Evolutionary conservation across 768 basidiomycete species (phyloP).

Genomic region (Mycena leptocephala): DNA sequence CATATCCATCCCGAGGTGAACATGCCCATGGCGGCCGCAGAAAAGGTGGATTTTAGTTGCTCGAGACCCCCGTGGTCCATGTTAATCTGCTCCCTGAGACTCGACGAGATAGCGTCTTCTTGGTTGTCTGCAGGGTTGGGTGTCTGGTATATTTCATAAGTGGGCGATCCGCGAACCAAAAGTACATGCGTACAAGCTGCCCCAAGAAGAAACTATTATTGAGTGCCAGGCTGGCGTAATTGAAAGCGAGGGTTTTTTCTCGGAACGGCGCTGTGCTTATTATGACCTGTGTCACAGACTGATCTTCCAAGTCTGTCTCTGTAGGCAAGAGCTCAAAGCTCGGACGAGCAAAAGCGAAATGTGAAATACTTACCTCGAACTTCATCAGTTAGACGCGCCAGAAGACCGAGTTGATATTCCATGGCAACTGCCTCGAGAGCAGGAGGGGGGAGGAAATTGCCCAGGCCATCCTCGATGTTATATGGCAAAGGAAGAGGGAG

Average conservation of each 20-base stretch:
- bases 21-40: conserved; percentile 85
- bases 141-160: conserved; percentile 47
- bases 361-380: conserved; percentile 67
- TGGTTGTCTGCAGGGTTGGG: conserved; percentile 50
- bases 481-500: conserved; percentile 68
- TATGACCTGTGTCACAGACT: conserved; percentile 80
- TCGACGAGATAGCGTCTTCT: conserved; percentile 54
- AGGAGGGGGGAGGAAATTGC: conserved; percentile 83
- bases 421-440: conserved; percentile 81
- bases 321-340: neutral
- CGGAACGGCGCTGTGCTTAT: conserved; percentile 75
- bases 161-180: neutral
- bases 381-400: conserved; percentile 84
- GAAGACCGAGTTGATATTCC: conserved; percentile 90
- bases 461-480: conserved; percentile 79
- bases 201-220: conserved; percentile 98
- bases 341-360: neutral
- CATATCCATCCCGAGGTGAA: conserved; percentile 88
- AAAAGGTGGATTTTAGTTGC: conserved; percentile 82
- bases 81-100: conserved; percentile 55
- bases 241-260: conserved; percentile 81
- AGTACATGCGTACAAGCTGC: conserved; percentile 69
- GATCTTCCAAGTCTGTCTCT: conserved; percentile 72
- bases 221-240: conserved; percentile 92
- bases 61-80: conserved; percentile 74